Conservation (phyloP, 2,329 filamentous ascomycete genomes). For the Pezicula carpinea region DNA sequence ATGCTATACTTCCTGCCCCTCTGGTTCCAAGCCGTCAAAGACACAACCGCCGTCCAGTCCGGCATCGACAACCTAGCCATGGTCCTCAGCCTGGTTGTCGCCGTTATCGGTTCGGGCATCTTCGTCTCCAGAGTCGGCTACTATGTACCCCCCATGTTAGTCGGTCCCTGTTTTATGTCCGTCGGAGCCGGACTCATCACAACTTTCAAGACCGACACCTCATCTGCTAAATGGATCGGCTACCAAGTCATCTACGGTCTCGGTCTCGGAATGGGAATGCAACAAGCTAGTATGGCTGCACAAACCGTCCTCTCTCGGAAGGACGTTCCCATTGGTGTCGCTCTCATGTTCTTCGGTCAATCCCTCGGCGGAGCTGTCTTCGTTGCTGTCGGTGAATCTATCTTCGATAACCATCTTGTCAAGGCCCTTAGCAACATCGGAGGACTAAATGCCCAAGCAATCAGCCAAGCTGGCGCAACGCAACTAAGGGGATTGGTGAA, state of each 20-base stretch:
- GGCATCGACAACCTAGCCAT: constrained; percentile 27
- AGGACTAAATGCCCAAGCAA: constrained; percentile 2
- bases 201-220: constrained; percentile 7
- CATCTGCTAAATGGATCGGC: constrained; percentile 30
- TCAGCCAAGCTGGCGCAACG: constrained; percentile 40
- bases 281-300: constrained; percentile 15
- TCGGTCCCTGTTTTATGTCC: constrained; percentile 23
- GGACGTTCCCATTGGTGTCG: constrained; percentile 22
- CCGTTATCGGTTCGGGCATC: constrained; percentile 24
- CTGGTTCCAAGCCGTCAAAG: constrained; percentile 39
- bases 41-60: constrained; percentile 33
- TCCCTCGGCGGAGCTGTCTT: constrained; percentile 21
- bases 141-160: constrained; percentile 34
- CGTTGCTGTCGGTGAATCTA: constrained; percentile 22
- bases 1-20: constrained; percentile 36
- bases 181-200: constrained; percentile 14
- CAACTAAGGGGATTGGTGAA: constrained; percentile 41
- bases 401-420: constrained; percentile 25
- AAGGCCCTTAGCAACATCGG: neutral
- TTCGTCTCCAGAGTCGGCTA: constrained; percentile 25
- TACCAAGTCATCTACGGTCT: constrained; percentile 22
- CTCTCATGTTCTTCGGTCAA: constrained; percentile 22
- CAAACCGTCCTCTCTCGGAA: constrained; percentile 20
- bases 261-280: constrained; percentile 21
- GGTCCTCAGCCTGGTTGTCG: constrained; percentile 23